phyloP scores from a whole-genome alignment of 202 grass and related monocot species.

The Zizania palustris region DNA sequence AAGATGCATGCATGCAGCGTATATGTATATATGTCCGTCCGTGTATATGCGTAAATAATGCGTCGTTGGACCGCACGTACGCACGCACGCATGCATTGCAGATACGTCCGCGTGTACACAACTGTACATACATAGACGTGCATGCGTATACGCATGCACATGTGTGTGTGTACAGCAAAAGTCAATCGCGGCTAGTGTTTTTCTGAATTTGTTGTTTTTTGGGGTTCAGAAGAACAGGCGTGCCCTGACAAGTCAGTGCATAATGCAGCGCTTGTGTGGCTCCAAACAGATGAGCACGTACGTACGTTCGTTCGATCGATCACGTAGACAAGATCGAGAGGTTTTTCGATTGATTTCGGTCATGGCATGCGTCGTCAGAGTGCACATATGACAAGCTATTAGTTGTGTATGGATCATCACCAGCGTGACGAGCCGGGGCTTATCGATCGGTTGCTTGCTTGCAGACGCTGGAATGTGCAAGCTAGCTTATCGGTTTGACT shows the following conservation, averaged over 20 bases:
- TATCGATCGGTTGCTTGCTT: too few relatives aligned
- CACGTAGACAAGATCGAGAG: neutral
- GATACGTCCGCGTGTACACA: neutral
- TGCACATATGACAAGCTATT: neutral
- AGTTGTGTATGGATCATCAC: neutral
- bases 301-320: neutral
- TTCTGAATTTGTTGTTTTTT: neutral
- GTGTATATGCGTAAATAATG: neutral
- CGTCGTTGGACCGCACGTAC: neutral
- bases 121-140: neutral
- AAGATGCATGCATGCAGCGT: neutral
- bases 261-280: neutral
- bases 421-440: neutral
- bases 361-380: neutral
- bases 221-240: neutral
- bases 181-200: neutral
- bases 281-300: neutral
- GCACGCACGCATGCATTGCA: neutral
- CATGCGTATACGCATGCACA: too few relatives aligned
- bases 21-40: neutral
- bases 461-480: too few relatives aligned
- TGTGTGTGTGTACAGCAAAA: neutral
- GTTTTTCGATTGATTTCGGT: neutral
- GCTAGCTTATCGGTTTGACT: too few relatives aligned
- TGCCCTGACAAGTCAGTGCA: conserved; percentile 40